phyloP scores from a whole-genome alignment of 495 filamentous ascomycete genomes.

The Hyaloscypha variabilis region DNA sequence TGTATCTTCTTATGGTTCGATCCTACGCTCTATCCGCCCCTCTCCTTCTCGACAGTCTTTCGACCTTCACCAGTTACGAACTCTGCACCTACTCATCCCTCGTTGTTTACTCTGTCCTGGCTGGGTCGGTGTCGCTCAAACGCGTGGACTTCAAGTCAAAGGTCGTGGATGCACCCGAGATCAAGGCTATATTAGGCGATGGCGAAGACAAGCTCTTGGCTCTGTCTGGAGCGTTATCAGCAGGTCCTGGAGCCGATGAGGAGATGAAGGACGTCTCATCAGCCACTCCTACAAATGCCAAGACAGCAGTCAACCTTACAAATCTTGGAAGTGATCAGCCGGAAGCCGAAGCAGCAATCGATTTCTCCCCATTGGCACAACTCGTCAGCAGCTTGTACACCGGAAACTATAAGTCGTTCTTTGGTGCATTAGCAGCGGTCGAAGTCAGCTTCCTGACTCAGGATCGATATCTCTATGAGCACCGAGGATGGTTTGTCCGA shows the following conservation, averaged over 20 bases:
- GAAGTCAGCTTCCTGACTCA: conserved; percentile 93
- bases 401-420: conserved; percentile 92
- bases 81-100: conserved; percentile 93
- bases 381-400: conserved; percentile 90
- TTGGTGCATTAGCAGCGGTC: conserved; percentile 84
- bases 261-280: conserved; percentile 71
- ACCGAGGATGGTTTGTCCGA: conserved; percentile 92
- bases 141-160: conserved; percentile 98
- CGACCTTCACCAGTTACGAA: conserved; percentile 98
- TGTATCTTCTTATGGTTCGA: conserved; percentile 88
- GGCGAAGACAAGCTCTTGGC: conserved; percentile 84
- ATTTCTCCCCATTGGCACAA: conserved; percentile 79
- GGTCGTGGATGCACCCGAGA: conserved; percentile 96
- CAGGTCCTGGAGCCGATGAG: conserved; percentile 78
- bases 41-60: conserved; percentile 90
- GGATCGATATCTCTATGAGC: conserved; percentile 92
- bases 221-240: conserved; percentile 72
- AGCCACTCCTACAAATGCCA: conserved; percentile 55
- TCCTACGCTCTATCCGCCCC: conserved; percentile 89
- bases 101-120: conserved; percentile 93
- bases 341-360: conserved; percentile 73
- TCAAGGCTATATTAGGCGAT: conserved; percentile 91
- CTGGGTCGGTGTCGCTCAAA: conserved; percentile 91
- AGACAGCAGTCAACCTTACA: conserved; percentile 80
- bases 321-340: conserved; percentile 73